Conservation (phyloP, 345 rosid genomes). For the Hibiscus mutabilis region DNA sequence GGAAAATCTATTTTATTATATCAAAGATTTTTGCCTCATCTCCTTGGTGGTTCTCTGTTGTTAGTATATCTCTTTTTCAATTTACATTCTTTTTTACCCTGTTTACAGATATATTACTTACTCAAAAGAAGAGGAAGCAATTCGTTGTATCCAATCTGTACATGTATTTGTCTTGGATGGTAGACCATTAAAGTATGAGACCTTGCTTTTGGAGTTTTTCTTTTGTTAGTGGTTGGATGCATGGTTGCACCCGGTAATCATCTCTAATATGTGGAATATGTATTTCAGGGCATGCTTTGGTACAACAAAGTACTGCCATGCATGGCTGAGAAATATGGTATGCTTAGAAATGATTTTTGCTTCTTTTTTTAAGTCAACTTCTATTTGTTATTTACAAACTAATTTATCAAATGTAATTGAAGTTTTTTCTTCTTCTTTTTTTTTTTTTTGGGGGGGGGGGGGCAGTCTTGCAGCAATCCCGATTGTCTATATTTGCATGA, state of each 20-base stretch:
- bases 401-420: neutral
- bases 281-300: constrained; percentile 87
- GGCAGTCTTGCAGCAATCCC: constrained; percentile 85
- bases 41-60: neutral
- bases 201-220: neutral
- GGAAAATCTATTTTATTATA: neutral
- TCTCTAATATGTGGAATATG: constrained; percentile 3
- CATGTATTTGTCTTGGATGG: constrained; percentile 88
- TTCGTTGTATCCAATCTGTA: constrained; percentile 86
- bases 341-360: constrained; percentile 13
- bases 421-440: no score
- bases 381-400: neutral
- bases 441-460: neutral
- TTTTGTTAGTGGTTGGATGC: neutral
- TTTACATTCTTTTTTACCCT: neutral
- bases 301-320: constrained; percentile 93
- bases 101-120: constrained; percentile 68
- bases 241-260: neutral
- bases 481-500: constrained; percentile 95
- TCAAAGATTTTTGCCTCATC: neutral
- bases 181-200: constrained; percentile 53
- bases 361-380: neutral
- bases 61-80: neutral
- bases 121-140: constrained; percentile 77
- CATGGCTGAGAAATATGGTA: constrained; percentile 94